Evolutionary conservation across 2,329 filamentous ascomycete genomes (phyloP), one percentile per base, ranked within the genome.

Genomic region (Torrubiellomyces zombiae): DNA sequence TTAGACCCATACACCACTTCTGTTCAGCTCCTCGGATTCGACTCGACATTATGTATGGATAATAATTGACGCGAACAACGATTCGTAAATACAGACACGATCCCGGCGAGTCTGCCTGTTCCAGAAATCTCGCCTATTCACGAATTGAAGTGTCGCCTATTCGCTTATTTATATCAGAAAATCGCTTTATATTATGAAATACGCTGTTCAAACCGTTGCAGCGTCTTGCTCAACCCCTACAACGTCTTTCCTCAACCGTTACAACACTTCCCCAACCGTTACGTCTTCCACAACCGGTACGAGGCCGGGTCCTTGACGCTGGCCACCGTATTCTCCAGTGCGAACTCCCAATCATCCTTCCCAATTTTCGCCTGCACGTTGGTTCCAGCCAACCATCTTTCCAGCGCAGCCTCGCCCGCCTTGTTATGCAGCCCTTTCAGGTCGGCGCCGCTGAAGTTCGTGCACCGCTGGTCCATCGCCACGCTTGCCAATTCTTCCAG

Each of bases 361-460:
- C 49, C 39, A 20, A 47, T 43, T 17, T 35, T 42, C 24, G 23
- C 32, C 9, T 25, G 29, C n/a, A 34, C 21, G 18, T 38, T 42
- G 15, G 42, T 35, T 6, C 37, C 38, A 18, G 38, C 33, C n/a
- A 55, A 31, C 28, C 48, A 57, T 21, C 51, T 43, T 23, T 47
- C 41, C 9, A 62, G 42, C 3, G 70, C 50, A 25, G 60, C 63
- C 36, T 60, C 50, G 7, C 56, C 56, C 3, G 73, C 52, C 34
- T 67, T 69, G 18, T 46, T 42, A 23, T 50, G 51, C 8, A 58
- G 28, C 1, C 49, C 53, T 16, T 60, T 58, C 19, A 76, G 47
- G 38, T 76, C 71, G 2, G 71, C 71, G 31, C 70, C 71, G 31
- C 77, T 86, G 48, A 86, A 95, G 14, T 79, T 71, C 7, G 66